Evolutionary conservation across 768 basidiomycete species (phyloP), one percentile per base, ranked within the genome.

Genomic region (Naganishia randhawae): DNA sequence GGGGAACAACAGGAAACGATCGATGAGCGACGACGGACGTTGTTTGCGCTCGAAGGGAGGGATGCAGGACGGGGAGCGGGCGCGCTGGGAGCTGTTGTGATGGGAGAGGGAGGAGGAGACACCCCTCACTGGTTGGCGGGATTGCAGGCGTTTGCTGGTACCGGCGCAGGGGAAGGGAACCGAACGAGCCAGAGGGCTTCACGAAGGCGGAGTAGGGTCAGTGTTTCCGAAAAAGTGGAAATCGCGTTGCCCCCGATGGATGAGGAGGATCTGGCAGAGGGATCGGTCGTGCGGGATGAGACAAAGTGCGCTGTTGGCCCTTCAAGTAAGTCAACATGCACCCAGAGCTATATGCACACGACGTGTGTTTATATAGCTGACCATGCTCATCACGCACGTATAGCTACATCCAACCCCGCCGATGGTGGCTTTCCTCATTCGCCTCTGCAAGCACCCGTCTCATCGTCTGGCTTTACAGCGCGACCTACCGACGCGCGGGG

Each of bases 31-130:
- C 14, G 16, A n/a, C 37, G 39, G 17, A 29, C 57, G 5, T 39
- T 61, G 35, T 61, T 39, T 14, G 57, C 57, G 37, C 57, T 61
- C 19, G 57, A 61, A 29, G 57, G 57, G 3, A 35, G 57, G 14
- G 14, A 37, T 22, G 33, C n/a, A n/a, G n/a, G n/a, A n/a, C n/a
- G n/a, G n/a, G n/a, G n/a, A n/a, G n/a, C n/a, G n/a, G n/a, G n/a
- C n/a, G n/a, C n/a, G n/a, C n/a, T n/a, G n/a, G n/a, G n/a, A n/a
- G n/a, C n/a, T n/a, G n/a, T n/a, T n/a, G n/a, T n/a, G n/a, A n/a
- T n/a, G n/a, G n/a, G n/a, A 6, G 51, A 25, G 16, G 32, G 29
- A 13, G 51, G 31, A 33, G 51, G 51, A 3, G 54, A 33, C 13
- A 39, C n/a, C 8, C 32, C 31, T 32, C 54, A 33, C 37, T 33